phyloP scores from a whole-genome alignment of 2,329 filamentous ascomycete genomes.

The Helotiales sp. region DNA sequence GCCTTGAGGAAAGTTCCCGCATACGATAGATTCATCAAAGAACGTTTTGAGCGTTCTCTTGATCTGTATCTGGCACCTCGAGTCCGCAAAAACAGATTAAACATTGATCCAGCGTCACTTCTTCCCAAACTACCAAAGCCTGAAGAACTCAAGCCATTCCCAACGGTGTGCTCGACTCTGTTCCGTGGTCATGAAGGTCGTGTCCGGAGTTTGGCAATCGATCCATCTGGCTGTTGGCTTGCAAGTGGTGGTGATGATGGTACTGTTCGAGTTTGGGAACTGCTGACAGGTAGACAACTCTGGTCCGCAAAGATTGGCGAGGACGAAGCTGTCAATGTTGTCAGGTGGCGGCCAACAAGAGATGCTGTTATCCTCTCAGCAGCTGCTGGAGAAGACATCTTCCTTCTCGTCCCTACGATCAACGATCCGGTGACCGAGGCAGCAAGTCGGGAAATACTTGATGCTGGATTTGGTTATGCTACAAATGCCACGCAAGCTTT shows the following conservation, averaged over 20 bases:
- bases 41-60: constrained; percentile 92
- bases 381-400: constrained; percentile 81
- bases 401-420: constrained; percentile 75
- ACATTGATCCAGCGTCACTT: constrained; percentile 92
- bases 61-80: constrained; percentile 94
- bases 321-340: constrained; percentile 77
- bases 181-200: constrained; percentile 88
- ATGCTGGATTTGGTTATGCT: constrained; percentile 94
- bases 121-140: constrained; percentile 91
- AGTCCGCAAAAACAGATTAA: constrained; percentile 88
- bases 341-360: constrained; percentile 85
- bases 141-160: constrained; percentile 92
- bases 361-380: constrained; percentile 82
- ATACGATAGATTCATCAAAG: constrained; percentile 87
- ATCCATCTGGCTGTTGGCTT: constrained; percentile 81
- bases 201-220: constrained; percentile 80
- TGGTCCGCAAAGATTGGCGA: constrained; percentile 81
- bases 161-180: constrained; percentile 82
- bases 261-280: constrained; percentile 85
- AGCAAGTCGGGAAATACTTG: constrained; percentile 72
- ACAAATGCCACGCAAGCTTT: constrained; percentile 58
- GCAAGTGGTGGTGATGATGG: constrained; percentile 95
- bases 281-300: constrained; percentile 81
- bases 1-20: constrained; percentile 89
- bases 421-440: constrained; percentile 73